Conservation (phyloP, 1,284 basidiomycete species). For the Volvariella surrecta region DNA sequence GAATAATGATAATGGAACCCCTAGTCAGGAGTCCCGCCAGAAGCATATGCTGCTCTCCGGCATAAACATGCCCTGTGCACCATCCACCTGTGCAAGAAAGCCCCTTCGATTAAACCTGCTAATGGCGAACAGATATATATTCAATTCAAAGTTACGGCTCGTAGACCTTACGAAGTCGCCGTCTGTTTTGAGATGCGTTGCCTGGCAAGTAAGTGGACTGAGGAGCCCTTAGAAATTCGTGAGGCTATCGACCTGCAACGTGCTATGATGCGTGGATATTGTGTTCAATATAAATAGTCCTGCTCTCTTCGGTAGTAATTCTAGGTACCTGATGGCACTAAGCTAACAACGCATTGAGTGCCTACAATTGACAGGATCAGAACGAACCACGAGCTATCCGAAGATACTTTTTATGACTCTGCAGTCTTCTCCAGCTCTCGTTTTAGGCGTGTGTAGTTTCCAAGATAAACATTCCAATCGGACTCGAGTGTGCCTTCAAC, state of each 20-base stretch:
- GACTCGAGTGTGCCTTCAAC: slow-evolving; percentile 43
- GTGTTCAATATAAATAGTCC: too few species aligned
- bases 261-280: too few species aligned
- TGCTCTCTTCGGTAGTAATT: too few species aligned
- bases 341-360: too few species aligned
- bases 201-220: slow-evolving; percentile 5
- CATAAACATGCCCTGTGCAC: slow-evolving; percentile 1
- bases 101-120: neutral
- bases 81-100: slow-evolving; percentile 3
- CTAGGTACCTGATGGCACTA: too few species aligned
- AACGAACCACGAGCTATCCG: too few species aligned
- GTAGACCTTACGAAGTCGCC: neutral
- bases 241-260: too few species aligned
- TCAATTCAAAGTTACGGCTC: neutral
- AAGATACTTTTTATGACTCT: too few species aligned
- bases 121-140: neutral
- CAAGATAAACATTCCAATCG: slow-evolving; percentile 46
- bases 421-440: slow-evolving; percentile 6
- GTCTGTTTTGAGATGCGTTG: neutral
- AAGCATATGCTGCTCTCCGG: slow-evolving; percentile 3
- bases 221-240: neutral
- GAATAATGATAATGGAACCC: neutral
- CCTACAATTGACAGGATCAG: too few species aligned
- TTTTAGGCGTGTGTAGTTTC: slow-evolving; percentile 23
- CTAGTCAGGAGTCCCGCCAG: neutral